Evolutionary conservation across 768 basidiomycete species (phyloP), one percentile per base, ranked within the genome.

Genomic region (Boletus tomentosulus): DNA sequence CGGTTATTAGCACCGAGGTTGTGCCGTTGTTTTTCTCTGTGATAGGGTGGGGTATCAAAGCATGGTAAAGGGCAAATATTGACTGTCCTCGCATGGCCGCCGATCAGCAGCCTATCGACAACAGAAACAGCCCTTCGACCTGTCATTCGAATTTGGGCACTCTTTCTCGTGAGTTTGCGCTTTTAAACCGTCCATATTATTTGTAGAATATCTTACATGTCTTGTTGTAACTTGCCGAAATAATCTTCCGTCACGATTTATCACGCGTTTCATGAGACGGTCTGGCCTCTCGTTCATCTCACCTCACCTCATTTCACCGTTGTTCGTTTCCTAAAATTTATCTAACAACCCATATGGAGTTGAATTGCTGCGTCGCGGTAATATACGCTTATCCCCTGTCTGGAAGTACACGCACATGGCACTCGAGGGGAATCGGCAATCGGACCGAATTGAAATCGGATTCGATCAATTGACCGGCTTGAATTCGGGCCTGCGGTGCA

Each of bases 21-120:
- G 73, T 86, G 31, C 92, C 92, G 0, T 71, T 85, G 12, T 66
- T 82, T 61, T 92, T 90, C 60, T 83, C 87, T 59, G 48, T 80
- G 3, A 59, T 88, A 7, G 87, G 84, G 2, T 87, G 83, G 84
- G 88, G 88, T 24, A 75, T 86, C 19, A 70, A 67, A 15, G 73
- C 72, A 4, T 75, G 69, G 64, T 71, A 35, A 68, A 30, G 16
- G 25, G 13, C 15, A 22, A 19, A 41, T 11, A n/a, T 19, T 19
- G 22, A 41, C n/a, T 35, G 15, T 15, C 15, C 35, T 3, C 35
- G 35, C 15, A 16, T 16, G 35, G 2, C 15, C 16, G 16, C 35
- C 31, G 16, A 35, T 35, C 12, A 35, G 10, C 9, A 31, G 6
- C 30, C 2, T 16, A 3, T 16, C 35, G 35, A 35, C 13, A 13